phyloP scores from a whole-genome alignment of 805 yeast species.

The Tetrapisispora arboricola region DNA sequence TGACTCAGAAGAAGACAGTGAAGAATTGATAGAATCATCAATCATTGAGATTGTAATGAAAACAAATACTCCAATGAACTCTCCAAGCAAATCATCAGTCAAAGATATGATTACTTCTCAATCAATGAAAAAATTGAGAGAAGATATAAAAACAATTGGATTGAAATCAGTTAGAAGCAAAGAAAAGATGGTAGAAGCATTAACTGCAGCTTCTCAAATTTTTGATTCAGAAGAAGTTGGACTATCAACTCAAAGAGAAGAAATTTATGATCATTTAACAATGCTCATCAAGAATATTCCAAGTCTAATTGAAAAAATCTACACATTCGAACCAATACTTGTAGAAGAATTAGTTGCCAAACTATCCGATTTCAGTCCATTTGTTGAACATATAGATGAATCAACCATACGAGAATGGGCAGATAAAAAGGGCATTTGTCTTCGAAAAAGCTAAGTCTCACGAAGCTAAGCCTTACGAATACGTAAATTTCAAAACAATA shows the following conservation, averaged over 20 bases:
- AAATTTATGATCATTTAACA: constrained; percentile 17
- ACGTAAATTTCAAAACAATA: too few species aligned
- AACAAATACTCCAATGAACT: not conserved
- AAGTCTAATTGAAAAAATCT: constrained; percentile 18
- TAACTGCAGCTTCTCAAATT: constrained; percentile 21
- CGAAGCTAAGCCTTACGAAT: too few species aligned
- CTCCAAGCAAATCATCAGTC: not conserved
- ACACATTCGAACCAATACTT: constrained; percentile 23
- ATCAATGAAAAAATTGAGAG: constrained; percentile 20
- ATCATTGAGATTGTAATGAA: not conserved
- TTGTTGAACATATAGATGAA: constrained; percentile 22
- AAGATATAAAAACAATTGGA: constrained; percentile 17
- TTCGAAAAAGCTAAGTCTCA: constrained; percentile 8
- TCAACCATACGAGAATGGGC: constrained; percentile 26
- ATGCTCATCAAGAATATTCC: constrained; percentile 14
- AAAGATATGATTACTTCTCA: constrained; percentile 11
- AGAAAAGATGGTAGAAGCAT: constrained; percentile 20
- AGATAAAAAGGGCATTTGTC: constrained; percentile 24
- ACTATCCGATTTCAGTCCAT: constrained; percentile 18
- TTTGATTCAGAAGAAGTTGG: constrained; percentile 8
- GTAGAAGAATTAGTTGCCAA: constrained; percentile 12
- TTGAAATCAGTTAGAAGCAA: constrained; percentile 23
- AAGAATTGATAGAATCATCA: not conserved
- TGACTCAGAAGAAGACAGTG: constrained; percentile 3
- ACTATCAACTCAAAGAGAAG: constrained; percentile 8